Conservation (phyloP, 306 rosid species). For the Trichosanthes truncata region DNA sequence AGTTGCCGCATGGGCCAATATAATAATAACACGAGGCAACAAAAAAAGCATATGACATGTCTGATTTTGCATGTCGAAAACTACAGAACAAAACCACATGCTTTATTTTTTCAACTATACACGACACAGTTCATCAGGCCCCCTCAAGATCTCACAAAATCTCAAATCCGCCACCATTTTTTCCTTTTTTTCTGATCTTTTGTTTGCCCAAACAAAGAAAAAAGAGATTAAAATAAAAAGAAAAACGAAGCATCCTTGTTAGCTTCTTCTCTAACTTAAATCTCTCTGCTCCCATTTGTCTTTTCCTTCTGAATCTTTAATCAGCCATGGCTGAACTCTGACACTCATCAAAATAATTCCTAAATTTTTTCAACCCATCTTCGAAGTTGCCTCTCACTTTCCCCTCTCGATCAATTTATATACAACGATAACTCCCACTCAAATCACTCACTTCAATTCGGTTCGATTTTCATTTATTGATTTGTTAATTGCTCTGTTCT, state of each 20-base stretch:
- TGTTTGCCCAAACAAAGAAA: not conserved
- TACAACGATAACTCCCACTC: not conserved
- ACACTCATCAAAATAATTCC: not conserved
- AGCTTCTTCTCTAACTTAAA: not conserved
- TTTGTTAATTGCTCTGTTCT: not conserved
- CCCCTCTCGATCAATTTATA: not conserved
- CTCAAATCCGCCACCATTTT: not conserved
- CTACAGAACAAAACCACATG: not conserved
- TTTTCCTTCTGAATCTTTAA: not conserved
- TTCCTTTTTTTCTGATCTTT: not conserved
- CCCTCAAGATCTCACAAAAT: not conserved
- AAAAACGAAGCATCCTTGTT: not conserved
- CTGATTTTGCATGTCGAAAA: not conserved
- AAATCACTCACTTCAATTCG: not conserved
- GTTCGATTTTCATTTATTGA: not conserved
- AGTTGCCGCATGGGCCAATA: too few relatives aligned
- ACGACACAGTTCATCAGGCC: not conserved
- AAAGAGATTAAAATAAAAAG: not conserved
- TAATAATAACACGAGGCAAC: not conserved
- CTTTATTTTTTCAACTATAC: not conserved
- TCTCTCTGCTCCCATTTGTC: not conserved
- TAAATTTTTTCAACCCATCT: not conserved
- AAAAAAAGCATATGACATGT: not conserved
- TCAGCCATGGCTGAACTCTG: not conserved
- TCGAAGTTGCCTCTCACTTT: conserved; percentile 1